Evolutionary conservation across 768 basidiomycete species (phyloP).

Genomic region (Tulasnella calospora): DNA sequence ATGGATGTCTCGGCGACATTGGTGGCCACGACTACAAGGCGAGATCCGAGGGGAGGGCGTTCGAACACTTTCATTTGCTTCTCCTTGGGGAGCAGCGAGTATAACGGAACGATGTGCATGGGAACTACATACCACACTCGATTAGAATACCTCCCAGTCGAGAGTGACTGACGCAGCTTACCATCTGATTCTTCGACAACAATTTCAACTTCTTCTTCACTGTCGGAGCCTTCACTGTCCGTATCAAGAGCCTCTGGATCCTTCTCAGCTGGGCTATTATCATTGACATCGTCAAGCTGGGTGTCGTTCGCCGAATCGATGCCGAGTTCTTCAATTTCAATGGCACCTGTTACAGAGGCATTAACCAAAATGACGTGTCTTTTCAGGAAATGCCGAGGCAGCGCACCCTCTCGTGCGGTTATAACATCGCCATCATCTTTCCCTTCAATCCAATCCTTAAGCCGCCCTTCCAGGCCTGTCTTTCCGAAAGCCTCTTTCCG

Average conservation of each 20-base stretch:
- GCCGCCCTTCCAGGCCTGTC: not conserved
- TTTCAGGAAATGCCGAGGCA: not conserved
- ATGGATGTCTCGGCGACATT: conserved; percentile 97
- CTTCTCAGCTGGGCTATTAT: conserved; percentile 48
- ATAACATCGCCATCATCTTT: not conserved
- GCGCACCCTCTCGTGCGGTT: not conserved
- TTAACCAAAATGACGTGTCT: not conserved
- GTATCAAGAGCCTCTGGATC: conserved; percentile 57
- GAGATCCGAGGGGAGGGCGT: conserved; percentile 69
- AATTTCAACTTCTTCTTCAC: conserved; percentile 56
- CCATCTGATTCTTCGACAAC: conserved; percentile 62
- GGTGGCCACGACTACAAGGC: conserved; percentile 90
- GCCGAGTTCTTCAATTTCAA: conserved; percentile 71
- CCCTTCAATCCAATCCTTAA: not conserved
- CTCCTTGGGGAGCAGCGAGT: conserved; percentile 86
- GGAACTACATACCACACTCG: conserved; percentile 51
- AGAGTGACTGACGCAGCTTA: conserved; percentile 19
- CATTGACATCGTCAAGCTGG: conserved; percentile 41
- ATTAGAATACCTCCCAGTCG: conserved; percentile 38
- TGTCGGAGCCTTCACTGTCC: conserved; percentile 71
- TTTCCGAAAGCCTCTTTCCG: not conserved
- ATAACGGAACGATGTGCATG: conserved; percentile 91
- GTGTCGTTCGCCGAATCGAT: conserved; percentile 41
- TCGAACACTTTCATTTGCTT: conserved; percentile 93
- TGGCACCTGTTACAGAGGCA: conserved; percentile 46